Percentiles rank a stretch among this genome's conserved stretches.
phyloP scores from a whole-genome alignment of 805 yeast species.

The Candida caryicola region DNA sequence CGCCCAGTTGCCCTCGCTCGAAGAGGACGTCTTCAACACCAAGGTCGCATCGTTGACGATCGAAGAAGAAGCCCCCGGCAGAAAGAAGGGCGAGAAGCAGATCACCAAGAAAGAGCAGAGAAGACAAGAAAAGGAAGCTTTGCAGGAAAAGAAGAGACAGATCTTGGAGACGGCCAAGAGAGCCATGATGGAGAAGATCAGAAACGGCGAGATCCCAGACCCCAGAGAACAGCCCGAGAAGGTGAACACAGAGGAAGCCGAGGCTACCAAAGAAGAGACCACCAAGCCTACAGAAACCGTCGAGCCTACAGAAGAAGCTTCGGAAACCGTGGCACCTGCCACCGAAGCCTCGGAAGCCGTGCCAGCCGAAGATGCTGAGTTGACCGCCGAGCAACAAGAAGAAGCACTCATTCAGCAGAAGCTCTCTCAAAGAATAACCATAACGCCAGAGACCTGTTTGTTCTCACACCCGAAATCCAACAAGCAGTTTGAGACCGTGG shows the following conservation, averaged over 20 bases:
- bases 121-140: constrained; percentile 48
- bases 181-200: constrained; percentile 35
- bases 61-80: constrained; percentile 14
- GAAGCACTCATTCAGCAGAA: constrained; percentile 46
- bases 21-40: constrained; percentile 19
- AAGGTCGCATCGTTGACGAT: constrained; percentile 20
- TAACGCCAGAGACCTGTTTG: constrained; percentile 49
- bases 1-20: constrained; percentile 30
- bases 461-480: constrained; percentile 44
- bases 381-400: constrained; percentile 29
- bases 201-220: constrained; percentile 16
- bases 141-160: constrained; percentile 46
- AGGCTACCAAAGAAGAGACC: constrained; percentile 3
- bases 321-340: background rate
- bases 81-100: constrained; percentile 25
- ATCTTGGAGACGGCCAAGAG: constrained; percentile 47
- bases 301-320: background rate
- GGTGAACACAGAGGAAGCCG: constrained; percentile 13
- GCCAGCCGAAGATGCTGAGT: constrained; percentile 8
- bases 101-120: constrained; percentile 50
- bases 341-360: background rate
- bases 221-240: constrained; percentile 13
- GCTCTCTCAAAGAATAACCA: constrained; percentile 43
- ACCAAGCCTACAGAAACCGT: constrained; percentile 5
- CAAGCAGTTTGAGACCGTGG: constrained; percentile 34